Evolutionary conservation across 305 asterid genomes (phyloP).

Genomic region (Solanum hybrid): DNA sequence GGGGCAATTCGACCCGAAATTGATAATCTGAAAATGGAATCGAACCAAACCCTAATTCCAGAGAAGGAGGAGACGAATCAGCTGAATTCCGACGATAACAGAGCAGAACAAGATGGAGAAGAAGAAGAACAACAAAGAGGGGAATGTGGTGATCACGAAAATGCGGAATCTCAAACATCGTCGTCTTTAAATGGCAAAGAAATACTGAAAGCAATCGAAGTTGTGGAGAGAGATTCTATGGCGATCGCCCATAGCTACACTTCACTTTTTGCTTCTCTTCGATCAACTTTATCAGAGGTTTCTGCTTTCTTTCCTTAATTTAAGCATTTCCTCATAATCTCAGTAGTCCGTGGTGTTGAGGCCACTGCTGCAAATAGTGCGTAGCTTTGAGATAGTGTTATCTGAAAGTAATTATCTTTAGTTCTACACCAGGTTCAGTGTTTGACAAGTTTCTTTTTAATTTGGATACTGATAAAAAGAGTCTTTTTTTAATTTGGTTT

Average conservation of each 20-base stretch:
- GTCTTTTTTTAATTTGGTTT: background rate
- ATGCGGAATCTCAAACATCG: background rate
- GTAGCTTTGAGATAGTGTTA: background rate
- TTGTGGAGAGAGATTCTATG: slow-evolving; percentile 73
- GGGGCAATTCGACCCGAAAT: background rate
- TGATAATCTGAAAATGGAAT: background rate
- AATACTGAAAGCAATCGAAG: slow-evolving; percentile 59
- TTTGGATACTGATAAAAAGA: background rate
- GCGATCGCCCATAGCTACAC: slow-evolving; percentile 79
- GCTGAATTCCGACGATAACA: background rate
- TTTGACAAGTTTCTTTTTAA: background rate
- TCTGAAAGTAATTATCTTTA: background rate
- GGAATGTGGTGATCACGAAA: background rate
- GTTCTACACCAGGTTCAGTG: background rate
- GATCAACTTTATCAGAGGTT: slow-evolving; percentile 65
- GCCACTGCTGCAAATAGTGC: background rate
- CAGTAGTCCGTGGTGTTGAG: background rate
- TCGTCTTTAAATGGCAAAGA: slow-evolving; percentile 30
- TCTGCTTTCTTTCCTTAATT: background rate
- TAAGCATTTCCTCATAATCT: background rate
- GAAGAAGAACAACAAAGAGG: background rate
- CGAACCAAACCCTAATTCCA: background rate
- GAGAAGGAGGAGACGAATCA: background rate
- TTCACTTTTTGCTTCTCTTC: slow-evolving; percentile 72
- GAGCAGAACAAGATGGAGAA: background rate